A percentile compares a stretch with the other conserved stretches of the same genome.
Conservation (phyloP, 352 stramenopile species). For the Phytophthora macrochlamydospora region DNA sequence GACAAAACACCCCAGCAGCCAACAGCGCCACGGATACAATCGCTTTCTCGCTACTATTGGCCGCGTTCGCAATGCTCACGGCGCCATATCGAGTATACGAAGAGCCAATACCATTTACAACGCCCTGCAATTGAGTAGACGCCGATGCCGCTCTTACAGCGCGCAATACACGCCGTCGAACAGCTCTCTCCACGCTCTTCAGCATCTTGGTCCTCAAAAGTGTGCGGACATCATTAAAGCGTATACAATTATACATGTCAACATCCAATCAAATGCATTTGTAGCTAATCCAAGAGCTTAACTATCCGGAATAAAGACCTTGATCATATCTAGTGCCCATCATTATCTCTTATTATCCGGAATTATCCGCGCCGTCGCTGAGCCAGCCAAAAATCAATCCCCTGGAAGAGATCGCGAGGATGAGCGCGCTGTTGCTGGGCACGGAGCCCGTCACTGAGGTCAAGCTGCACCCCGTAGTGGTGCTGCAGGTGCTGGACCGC, state of each 20-base stretch:
- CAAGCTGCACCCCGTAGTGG: slow-evolving; percentile 95
- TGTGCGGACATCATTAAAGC: not conserved
- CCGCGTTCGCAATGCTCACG: not conserved
- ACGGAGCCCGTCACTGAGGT: slow-evolving; percentile 84
- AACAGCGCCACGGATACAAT: slow-evolving; percentile 3
- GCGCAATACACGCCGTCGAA: slow-evolving; percentile 19
- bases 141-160: not conserved
- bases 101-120: not conserved
- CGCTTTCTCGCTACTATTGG: slow-evolving; percentile 4
- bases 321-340: too few species aligned
- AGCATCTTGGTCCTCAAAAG: not conserved
- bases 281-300: not conserved
- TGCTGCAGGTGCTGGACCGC: slow-evolving; percentile 97
- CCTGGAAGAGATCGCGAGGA: slow-evolving; percentile 18
- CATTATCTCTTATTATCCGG: not conserved
- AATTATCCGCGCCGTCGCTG: not conserved
- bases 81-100: slow-evolving; percentile 6
- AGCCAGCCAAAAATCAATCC: not conserved
- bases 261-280: not conserved
- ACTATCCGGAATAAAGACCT: too few species aligned
- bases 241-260: slow-evolving; percentile 2
- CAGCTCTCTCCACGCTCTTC: slow-evolving; percentile 5
- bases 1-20: slow-evolving; percentile 15
- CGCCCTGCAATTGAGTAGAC: not conserved
- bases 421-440: slow-evolving; percentile 69